Percentiles rank a stretch among this genome's conserved stretches.
Evolutionary conservation across 768 basidiomycete genomes (phyloP).

Genomic region (Serendipita sp.): DNA sequence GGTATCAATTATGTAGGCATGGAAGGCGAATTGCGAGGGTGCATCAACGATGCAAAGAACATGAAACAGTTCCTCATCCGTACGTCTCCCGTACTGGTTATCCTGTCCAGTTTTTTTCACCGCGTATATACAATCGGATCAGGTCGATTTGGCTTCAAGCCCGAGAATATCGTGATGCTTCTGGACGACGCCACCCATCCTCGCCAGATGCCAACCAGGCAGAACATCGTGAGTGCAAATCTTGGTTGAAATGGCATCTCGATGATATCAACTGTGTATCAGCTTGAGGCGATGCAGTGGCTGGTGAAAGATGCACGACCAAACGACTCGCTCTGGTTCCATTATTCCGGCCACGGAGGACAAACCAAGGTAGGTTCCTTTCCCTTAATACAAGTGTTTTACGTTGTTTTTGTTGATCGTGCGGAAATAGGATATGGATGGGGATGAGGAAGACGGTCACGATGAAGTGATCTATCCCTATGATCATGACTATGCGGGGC

Average conservation of each 20-base stretch:
- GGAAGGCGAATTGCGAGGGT: constrained; percentile 54
- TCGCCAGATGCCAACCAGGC: constrained; percentile 52
- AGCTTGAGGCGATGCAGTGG: constrained; percentile 80
- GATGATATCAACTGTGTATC: background rate
- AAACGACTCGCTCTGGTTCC: constrained; percentile 83
- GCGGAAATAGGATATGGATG: constrained; percentile 40
- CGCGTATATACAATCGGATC: background rate
- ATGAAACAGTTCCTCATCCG: constrained; percentile 61
- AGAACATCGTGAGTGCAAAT: constrained; percentile 52
- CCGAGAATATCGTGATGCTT: constrained; percentile 72
- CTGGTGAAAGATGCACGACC: constrained; percentile 66
- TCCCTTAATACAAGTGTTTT: background rate
- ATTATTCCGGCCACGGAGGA: constrained; percentile 91
- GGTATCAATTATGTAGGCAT: constrained; percentile 79
- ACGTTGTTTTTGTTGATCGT: background rate
- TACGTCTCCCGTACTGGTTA: too few relatives aligned
- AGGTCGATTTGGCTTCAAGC: constrained; percentile 50
- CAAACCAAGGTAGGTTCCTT: constrained; percentile 39
- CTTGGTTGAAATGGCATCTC: background rate
- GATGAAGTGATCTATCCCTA: constrained; percentile 86
- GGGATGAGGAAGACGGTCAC: constrained; percentile 71
- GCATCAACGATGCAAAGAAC: constrained; percentile 83
- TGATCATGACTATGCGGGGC: constrained; percentile 50
- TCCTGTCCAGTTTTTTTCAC: too few relatives aligned
- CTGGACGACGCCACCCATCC: constrained; percentile 57